Conservation (phyloP, 1,284 basidiomycete species). For the Mycena sp. region DNA sequence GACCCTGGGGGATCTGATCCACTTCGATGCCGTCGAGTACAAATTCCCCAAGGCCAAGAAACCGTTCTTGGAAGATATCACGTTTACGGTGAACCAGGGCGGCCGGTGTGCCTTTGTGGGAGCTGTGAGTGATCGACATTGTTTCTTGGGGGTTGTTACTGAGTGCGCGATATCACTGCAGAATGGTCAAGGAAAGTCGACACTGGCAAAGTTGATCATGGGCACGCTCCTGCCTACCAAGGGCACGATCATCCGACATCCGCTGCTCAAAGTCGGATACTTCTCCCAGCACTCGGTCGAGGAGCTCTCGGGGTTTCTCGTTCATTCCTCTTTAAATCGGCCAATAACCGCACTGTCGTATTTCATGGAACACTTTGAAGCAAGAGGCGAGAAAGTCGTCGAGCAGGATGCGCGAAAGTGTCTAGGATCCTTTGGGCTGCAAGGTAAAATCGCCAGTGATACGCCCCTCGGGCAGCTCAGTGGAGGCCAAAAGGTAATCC, state of each 20-base stretch:
- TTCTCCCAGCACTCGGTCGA: slow-evolving; percentile 69
- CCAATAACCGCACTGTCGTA: slow-evolving; percentile 51
- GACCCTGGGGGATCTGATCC: slow-evolving; percentile 61
- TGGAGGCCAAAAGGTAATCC: slow-evolving; percentile 70
- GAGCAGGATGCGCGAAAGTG: slow-evolving; percentile 56
- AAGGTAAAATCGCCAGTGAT: slow-evolving; percentile 55
- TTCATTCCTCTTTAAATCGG: slow-evolving; percentile 30
- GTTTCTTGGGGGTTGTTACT: background rate
- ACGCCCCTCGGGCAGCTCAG: slow-evolving; percentile 57
- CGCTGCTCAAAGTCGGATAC: slow-evolving; percentile 64
- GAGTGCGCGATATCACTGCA: background rate
- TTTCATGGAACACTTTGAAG: slow-evolving; percentile 43
- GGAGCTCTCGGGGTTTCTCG: slow-evolving; percentile 48
- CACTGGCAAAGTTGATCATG: slow-evolving; percentile 66
- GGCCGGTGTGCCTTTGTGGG: slow-evolving; percentile 33
- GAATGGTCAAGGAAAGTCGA: slow-evolving; percentile 65
- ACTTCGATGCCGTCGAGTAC: slow-evolving; percentile 59
- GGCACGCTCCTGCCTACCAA: slow-evolving; percentile 58
- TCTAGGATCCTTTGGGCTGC: slow-evolving; percentile 60
- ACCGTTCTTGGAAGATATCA: slow-evolving; percentile 60
- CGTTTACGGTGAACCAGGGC: slow-evolving; percentile 33
- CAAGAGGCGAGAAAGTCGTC: slow-evolving; percentile 42
- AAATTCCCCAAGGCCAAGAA: slow-evolving; percentile 48
- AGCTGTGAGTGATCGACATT: slow-evolving; percentile 21
- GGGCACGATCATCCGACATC: slow-evolving; percentile 68